phyloP scores from a whole-genome alignment of 441 rosid genomes.

The Monsonia emarginata region DNA sequence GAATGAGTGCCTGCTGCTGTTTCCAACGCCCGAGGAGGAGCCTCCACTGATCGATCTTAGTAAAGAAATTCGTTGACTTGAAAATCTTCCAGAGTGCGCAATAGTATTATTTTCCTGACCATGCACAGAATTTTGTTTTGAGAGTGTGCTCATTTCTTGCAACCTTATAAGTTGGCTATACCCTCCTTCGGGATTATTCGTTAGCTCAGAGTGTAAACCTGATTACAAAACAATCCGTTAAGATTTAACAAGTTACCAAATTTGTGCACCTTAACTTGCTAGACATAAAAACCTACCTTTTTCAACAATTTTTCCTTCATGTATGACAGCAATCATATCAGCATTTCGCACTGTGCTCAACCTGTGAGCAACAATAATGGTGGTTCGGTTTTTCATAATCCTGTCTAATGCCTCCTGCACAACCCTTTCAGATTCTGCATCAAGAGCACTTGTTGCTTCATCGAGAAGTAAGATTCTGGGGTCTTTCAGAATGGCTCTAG shows the following conservation, averaged over 20 bases:
- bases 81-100: constrained; percentile 25
- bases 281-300: constrained; percentile 34
- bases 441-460: constrained; percentile 73
- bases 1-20: constrained; percentile 24
- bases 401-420: constrained; percentile 64
- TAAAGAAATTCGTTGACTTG: constrained; percentile 31
- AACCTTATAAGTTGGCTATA: constrained; percentile 42
- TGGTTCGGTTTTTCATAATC: constrained; percentile 52
- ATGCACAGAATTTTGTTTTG: constrained; percentile 16
- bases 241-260: neutral
- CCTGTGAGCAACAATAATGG: constrained; percentile 68
- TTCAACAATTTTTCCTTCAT: constrained; percentile 54
- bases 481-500: constrained; percentile 65
- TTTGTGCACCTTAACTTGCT: neutral
- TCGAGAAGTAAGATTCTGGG: constrained; percentile 62
- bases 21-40: constrained; percentile 18
- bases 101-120: constrained; percentile 20
- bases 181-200: constrained; percentile 47
- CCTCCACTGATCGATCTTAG: constrained; percentile 38
- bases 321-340: constrained; percentile 55
- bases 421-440: constrained; percentile 59
- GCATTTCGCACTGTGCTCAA: constrained; percentile 57
- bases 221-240: constrained; percentile 4
- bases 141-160: constrained; percentile 27
- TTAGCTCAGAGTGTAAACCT: constrained; percentile 64